Evolutionary conservation across 805 yeast genomes (phyloP), one percentile per base, ranked within the genome.

Genomic region (Cephaloascus fragrans): DNA sequence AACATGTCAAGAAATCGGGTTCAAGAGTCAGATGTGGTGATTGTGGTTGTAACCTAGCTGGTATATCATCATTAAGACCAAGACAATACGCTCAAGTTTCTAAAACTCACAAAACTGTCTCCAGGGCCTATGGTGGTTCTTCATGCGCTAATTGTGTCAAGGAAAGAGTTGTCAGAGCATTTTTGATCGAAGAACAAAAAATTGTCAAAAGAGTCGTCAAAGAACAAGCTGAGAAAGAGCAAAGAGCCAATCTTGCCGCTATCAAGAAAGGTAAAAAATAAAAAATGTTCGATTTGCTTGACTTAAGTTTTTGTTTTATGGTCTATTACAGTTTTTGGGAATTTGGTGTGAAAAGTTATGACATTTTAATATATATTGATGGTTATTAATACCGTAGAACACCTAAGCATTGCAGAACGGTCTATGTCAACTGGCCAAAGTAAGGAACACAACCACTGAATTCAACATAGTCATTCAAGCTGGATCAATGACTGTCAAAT

Each of bases 81-180:
- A 86, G 97, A 77, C 77, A 87, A 76, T 89, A 85, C 79, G 97
- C 97, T 59, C 72, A 75, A 58, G 79, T 90, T 57, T 87, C 97
- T 56, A 89, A 83, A 79, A 87, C 96, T 65, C 84, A 83, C 79
- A 93, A 93, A 83, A 84, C 96, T 57, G 99, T 93, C 57, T 89
- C 90, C 67, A 93, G 99, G 82, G 89, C 96, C 61, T 93, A 93
- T 90, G 98, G 99, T 80, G 99, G 99, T 72, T 81, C 86, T 65
- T 83, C 84, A 79, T 87, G 93, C 78, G 96, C 90, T 71, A 87
- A 78, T 86, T 87, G 96, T 78, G 97, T 90, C 69, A 90, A 90
- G 83, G 96, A 90, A 76, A 87, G 97, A 83, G 82, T 93, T 61
- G 90, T 90, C 69, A 90, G 98, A 78, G 97, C 98, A 65, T 93